Evolutionary conservation across 257 asterid genomes (phyloP).

Genomic region (Penstemon barbatus): DNA sequence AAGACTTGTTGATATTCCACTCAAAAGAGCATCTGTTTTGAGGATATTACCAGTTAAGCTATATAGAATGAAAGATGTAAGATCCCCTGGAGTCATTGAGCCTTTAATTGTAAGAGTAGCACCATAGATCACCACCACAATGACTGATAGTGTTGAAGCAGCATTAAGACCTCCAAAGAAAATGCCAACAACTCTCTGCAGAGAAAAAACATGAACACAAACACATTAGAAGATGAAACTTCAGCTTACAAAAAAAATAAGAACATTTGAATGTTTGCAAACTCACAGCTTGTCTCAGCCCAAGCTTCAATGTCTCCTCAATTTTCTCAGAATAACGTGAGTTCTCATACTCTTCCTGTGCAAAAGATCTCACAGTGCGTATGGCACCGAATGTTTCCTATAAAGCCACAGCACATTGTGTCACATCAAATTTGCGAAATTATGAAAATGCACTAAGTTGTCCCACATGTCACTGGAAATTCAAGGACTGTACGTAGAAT

Average conservation of each 20-base stretch:
- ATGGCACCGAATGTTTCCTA: slow-evolving; percentile 88
- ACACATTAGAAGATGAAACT: slow-evolving; percentile 21
- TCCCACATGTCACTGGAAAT: not conserved
- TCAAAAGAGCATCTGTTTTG: slow-evolving; percentile 7
- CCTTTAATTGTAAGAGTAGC: slow-evolving; percentile 78
- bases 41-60: slow-evolving; percentile 68
- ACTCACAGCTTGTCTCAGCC: slow-evolving; percentile 85
- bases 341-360: slow-evolving; percentile 71
- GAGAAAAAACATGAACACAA: slow-evolving; percentile 11
- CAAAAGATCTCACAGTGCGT: slow-evolving; percentile 90
- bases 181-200: slow-evolving; percentile 68
- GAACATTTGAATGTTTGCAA: slow-evolving; percentile 1
- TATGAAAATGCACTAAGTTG: not conserved
- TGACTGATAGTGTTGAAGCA: slow-evolving; percentile 81
- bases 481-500: slow-evolving; percentile 9
- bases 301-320: slow-evolving; percentile 79
- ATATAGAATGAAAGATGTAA: slow-evolving; percentile 82
- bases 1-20: not conserved
- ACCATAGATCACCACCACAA: slow-evolving; percentile 75
- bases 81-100: slow-evolving; percentile 76
- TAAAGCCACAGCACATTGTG: slow-evolving; percentile 20
- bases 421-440: slow-evolving; percentile 6
- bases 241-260: not conserved
- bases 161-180: slow-evolving; percentile 80
- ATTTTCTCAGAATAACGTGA: slow-evolving; percentile 81